Conservation (phyloP, 2,329 filamentous ascomycete genomes). For the Alternaria sp. region DNA sequence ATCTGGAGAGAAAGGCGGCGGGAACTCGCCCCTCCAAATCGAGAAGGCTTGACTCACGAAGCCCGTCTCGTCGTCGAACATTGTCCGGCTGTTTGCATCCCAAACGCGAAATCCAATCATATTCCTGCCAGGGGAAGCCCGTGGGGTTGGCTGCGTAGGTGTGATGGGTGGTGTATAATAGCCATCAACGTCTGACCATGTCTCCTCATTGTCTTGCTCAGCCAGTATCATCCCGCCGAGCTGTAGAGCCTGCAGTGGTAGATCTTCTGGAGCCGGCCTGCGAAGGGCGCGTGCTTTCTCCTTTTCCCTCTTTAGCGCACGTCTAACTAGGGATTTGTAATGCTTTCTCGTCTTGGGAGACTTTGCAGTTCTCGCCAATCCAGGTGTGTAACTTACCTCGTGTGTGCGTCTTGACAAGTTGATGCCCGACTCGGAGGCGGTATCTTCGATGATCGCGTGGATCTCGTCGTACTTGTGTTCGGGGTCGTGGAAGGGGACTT, state of each 20-base stretch:
- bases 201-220: not conserved
- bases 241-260: not conserved
- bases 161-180: not conserved
- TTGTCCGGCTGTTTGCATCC: slow-evolving; percentile 3
- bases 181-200: not conserved
- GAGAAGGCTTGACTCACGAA: slow-evolving; percentile 10
- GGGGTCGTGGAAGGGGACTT: slow-evolving; percentile 15
- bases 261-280: not conserved
- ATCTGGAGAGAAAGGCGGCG: slow-evolving; percentile 3
- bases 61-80: slow-evolving; percentile 2
- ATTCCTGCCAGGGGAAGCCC: not conserved
- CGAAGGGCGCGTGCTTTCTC: not conserved
- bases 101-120: slow-evolving; percentile 10
- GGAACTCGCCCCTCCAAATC: slow-evolving; percentile 1
- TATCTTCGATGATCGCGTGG: slow-evolving; percentile 1
- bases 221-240: not conserved
- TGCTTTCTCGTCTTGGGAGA: not conserved
- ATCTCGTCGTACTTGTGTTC: slow-evolving; percentile 5
- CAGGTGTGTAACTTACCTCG: not conserved
- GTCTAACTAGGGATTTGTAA: not conserved
- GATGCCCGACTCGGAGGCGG: not conserved
- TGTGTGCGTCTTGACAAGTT: not conserved
- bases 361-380: slow-evolving; percentile 3
- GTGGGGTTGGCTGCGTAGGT: not conserved
- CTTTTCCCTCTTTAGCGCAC: not conserved